Conservation (phyloP, 2,329 filamentous ascomycete genomes). For the Trichoderma hamatum region DNA sequence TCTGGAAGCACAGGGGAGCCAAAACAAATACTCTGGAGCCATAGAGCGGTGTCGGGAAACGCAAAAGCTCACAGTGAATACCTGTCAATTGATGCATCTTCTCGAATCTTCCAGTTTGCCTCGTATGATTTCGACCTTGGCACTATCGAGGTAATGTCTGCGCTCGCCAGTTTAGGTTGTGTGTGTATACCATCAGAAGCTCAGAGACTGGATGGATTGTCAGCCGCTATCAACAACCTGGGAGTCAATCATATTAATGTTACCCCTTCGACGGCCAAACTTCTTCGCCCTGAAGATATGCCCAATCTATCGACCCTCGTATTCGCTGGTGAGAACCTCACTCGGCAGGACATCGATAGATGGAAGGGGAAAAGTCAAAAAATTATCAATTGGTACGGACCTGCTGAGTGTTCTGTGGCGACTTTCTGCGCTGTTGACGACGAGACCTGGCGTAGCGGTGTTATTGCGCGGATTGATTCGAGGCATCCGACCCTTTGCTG, state of each 20-base stretch:
- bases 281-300: slow-evolving; percentile 7
- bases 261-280: slow-evolving; percentile 11
- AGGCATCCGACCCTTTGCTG: slow-evolving; percentile 3
- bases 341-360: slow-evolving; percentile 3
- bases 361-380: slow-evolving; percentile 11
- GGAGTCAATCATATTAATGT: slow-evolving; percentile 4
- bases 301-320: slow-evolving; percentile 2
- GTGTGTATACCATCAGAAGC: slow-evolving; percentile 22
- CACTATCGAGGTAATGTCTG: slow-evolving; percentile 11
- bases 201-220: not conserved
- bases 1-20: slow-evolving; percentile 23
- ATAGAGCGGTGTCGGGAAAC: slow-evolving; percentile 2
- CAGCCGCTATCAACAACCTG: not conserved
- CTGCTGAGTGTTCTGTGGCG: slow-evolving; percentile 11
- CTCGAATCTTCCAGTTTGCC: slow-evolving; percentile 19
- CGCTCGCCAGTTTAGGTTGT: slow-evolving; percentile 4
- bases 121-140: slow-evolving; percentile 22
- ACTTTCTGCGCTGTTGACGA: slow-evolving; percentile 1
- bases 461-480: not conserved
- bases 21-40: slow-evolving; percentile 22
- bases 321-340: slow-evolving; percentile 18
- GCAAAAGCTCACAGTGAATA: not conserved
- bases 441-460: slow-evolving; percentile 1
- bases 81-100: not conserved
- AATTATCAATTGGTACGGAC: slow-evolving; percentile 24